Evolutionary conservation across 345 rosid species (phyloP).

Genomic region (Gossypium australe): DNA sequence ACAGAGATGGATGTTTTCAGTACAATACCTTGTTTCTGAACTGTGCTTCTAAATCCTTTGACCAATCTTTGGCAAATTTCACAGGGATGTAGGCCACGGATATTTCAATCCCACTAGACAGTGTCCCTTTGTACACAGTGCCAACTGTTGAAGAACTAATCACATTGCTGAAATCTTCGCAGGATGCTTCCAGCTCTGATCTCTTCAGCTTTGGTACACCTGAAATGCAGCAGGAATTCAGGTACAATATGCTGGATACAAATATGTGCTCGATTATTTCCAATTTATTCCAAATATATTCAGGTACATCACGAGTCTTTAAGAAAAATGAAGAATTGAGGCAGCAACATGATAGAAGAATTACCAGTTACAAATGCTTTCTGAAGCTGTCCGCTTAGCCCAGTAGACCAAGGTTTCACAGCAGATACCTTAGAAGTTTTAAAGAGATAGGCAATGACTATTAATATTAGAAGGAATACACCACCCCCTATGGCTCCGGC

Average conservation of each 20-base stretch:
- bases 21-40: slow-evolving; percentile 72
- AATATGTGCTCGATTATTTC: too few species aligned
- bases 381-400: slow-evolving; percentile 91
- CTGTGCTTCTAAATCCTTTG: slow-evolving; percentile 54
- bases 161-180: slow-evolving; percentile 95
- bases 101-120: slow-evolving; percentile 85
- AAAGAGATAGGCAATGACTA: slow-evolving; percentile 29
- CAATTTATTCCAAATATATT: too few species aligned
- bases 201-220: slow-evolving; percentile 87
- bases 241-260: neutral
- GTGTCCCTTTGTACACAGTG: slow-evolving; percentile 74
- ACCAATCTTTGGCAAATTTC: slow-evolving; percentile 57
- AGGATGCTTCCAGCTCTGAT: slow-evolving; percentile 78
- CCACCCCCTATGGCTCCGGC: slow-evolving; percentile 33
- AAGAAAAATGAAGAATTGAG: neutral
- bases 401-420: slow-evolving; percentile 90
- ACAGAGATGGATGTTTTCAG: neutral
- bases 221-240: slow-evolving; percentile 27
- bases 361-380: slow-evolving; percentile 81
- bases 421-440: slow-evolving; percentile 41
- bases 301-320: neutral
- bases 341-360: slow-evolving; percentile 10
- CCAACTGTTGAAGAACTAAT: slow-evolving; percentile 69
- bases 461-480: slow-evolving; percentile 30
- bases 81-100: slow-evolving; percentile 62